Conservation (phyloP, 1,284 basidiomycete genomes). For the Cryptococcus depauperatus region DNA sequence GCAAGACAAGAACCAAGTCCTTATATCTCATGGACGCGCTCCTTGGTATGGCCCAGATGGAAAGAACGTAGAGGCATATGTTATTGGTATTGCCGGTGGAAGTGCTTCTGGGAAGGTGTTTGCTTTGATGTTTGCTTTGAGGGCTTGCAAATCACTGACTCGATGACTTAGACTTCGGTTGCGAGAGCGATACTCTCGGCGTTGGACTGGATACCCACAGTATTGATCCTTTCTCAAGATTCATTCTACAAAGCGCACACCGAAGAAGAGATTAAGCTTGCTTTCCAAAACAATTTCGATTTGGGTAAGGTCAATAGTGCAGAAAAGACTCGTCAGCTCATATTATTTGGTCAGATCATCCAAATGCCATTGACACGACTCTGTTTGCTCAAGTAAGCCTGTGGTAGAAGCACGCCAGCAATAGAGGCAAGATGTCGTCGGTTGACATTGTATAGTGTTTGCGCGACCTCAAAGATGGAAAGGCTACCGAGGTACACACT, state of each 20-base stretch:
- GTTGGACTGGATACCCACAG: slow-evolving; percentile 74
- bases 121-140: no score
- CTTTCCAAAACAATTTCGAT: slow-evolving; percentile 77
- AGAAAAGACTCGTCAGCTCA: background rate
- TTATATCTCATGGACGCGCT: slow-evolving; percentile 64
- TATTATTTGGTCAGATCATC: slow-evolving; percentile 56
- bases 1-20: slow-evolving; percentile 61
- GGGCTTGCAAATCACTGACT: background rate
- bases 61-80: slow-evolving; percentile 60
- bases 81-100: slow-evolving; percentile 88
- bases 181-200: slow-evolving; percentile 74
- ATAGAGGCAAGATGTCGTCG: no score
- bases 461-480: slow-evolving; percentile 71
- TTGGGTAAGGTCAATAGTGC: slow-evolving; percentile 47
- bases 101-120: slow-evolving; percentile 86
- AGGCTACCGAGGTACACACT: slow-evolving; percentile 42
- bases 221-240: slow-evolving; percentile 77
- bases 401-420: no score
- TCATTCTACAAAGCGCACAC: slow-evolving; percentile 83
- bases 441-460: slow-evolving; percentile 55
- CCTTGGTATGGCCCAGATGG: slow-evolving; percentile 65
- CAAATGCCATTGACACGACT: slow-evolving; percentile 83
- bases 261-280: slow-evolving; percentile 67
- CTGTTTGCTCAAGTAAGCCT: slow-evolving; percentile 62
- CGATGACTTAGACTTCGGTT: slow-evolving; percentile 67